Base-by-base conservation (phyloP, 371 early-diverging fungal species). In the Coemansia sp. region DNA sequence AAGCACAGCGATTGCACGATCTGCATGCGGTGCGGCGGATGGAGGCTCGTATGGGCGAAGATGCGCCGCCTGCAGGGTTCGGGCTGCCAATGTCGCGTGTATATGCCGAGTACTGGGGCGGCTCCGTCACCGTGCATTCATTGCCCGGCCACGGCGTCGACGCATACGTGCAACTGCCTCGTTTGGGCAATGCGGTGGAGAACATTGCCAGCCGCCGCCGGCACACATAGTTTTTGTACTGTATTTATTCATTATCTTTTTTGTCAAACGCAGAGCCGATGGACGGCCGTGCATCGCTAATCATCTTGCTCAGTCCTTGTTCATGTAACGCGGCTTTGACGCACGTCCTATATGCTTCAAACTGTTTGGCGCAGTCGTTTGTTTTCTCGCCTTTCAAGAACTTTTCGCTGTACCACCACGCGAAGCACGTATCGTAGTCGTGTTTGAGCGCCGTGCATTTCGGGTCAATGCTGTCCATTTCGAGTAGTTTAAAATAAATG, bases 321-420 rank as follows among this genome's bases (percentile, higher is more conserved):
- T 80, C 72, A 26, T 47, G 59, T 20, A 80, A 51, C 20, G 65
- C 80, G 83, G 93, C 92, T 89, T 89, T 82, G 12, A 96, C 88
- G 73, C 97, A 96, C 3, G 85, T 89, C 75, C 89, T 84, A 74
- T 97, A 97, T 67, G 87, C 83, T 71, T 89, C 85, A 72, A 97
- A 95, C 18, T 94, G 74, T 56, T 90, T 91, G 61, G 92, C 89
- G 80, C 97, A 97, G 78, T 91, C 90, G 18, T 88, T 87, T 1
- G 86, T 81, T 14, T 84, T 86, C 50, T 90, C 89, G 26, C 97
- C 96, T 68, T 93, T 91, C 37, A 97, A 80, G 72, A 94, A 95
- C 82, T 93, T 91, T 78, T 95, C 94, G 53, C 93, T 89, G 77
- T 97, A 97, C 97, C 97, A 97, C 61, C 89, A 88, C 78, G 94